Conservation (phyloP, 805 yeast species). For the Wickerhamomyces canadensis region DNA sequence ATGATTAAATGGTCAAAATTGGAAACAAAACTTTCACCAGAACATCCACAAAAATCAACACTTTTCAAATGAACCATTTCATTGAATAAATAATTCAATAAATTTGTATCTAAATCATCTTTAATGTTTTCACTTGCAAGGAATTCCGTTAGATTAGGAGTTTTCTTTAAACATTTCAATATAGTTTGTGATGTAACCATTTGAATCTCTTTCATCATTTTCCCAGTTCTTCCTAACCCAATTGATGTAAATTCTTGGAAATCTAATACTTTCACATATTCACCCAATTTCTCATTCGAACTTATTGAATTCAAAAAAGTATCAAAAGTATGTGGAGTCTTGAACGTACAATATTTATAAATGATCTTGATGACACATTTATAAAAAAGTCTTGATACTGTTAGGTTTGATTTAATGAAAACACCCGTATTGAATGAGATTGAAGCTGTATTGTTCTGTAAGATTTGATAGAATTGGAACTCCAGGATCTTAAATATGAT, state of each 20-base stretch:
- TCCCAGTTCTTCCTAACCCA: conserved; percentile 83
- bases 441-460: conserved; percentile 44
- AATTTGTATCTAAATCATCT: conserved; percentile 64
- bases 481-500: conserved; percentile 50
- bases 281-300: conserved; percentile 43
- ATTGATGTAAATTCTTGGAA: conserved; percentile 85
- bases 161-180: conserved; percentile 49
- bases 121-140: conserved; percentile 82
- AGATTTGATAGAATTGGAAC: conserved; percentile 44
- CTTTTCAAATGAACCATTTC: conserved; percentile 52
- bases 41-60: conserved; percentile 86
- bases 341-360: conserved; percentile 65
- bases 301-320: conserved; percentile 54
- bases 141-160: conserved; percentile 71
- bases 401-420: conserved; percentile 46
- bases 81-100: conserved; percentile 52
- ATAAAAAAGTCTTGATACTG: conserved; percentile 54
- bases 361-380: conserved; percentile 51
- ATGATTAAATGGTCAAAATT: conserved; percentile 44
- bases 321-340: conserved; percentile 77
- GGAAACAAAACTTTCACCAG: conserved; percentile 53
- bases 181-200: conserved; percentile 80
- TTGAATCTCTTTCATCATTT: conserved; percentile 88
- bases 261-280: conserved; percentile 69
- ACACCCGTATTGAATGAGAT: conserved; percentile 45